Evolutionary conservation across 2,329 filamentous ascomycete species (phyloP).

Genomic region (Pestalotiopsis sp.): DNA sequence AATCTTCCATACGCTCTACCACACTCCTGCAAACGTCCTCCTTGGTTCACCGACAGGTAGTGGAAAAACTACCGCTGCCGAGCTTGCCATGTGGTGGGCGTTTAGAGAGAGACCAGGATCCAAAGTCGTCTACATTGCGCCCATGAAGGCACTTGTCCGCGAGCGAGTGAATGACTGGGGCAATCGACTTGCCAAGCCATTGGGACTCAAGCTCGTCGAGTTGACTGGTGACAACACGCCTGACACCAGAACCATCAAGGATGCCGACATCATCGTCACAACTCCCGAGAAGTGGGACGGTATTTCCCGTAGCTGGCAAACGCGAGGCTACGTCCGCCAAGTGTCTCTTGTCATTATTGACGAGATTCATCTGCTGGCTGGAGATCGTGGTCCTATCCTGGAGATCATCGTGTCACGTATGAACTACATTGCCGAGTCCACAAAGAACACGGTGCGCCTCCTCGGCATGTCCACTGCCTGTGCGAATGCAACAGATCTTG

Average conservation of each 20-base stretch:
- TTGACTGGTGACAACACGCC: constrained; percentile 94
- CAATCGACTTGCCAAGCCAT: constrained; percentile 74
- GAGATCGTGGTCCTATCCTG: constrained; percentile 93
- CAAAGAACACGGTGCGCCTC: constrained; percentile 83
- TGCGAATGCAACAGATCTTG: constrained; percentile 91
- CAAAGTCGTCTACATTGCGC: constrained; percentile 98
- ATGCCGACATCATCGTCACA: constrained; percentile 97
- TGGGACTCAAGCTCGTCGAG: constrained; percentile 91
- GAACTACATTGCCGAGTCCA: constrained; percentile 98
- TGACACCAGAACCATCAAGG: constrained; percentile 90
- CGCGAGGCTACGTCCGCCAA: constrained; percentile 91
- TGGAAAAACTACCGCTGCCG: constrained; percentile 95
- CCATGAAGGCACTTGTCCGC: constrained; percentile 97
- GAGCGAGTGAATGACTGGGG: constrained; percentile 97
- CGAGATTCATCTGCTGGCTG: constrained; percentile 95
- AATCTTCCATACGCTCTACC: constrained; percentile 95
- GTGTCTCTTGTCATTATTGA: constrained; percentile 98
- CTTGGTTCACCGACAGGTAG: constrained; percentile 95
- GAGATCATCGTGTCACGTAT: constrained; percentile 94
- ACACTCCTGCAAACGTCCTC: constrained; percentile 88
- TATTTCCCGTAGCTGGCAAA: constrained; percentile 98
- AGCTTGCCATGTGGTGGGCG: constrained; percentile 99
- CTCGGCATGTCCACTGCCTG: constrained; percentile 99
- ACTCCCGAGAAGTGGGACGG: constrained; percentile 99
- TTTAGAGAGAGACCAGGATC: constrained; percentile 93